phyloP scores from a whole-genome alignment of 2,329 filamentous ascomycete species.

The Pseudogymnoascus sp. region DNA sequence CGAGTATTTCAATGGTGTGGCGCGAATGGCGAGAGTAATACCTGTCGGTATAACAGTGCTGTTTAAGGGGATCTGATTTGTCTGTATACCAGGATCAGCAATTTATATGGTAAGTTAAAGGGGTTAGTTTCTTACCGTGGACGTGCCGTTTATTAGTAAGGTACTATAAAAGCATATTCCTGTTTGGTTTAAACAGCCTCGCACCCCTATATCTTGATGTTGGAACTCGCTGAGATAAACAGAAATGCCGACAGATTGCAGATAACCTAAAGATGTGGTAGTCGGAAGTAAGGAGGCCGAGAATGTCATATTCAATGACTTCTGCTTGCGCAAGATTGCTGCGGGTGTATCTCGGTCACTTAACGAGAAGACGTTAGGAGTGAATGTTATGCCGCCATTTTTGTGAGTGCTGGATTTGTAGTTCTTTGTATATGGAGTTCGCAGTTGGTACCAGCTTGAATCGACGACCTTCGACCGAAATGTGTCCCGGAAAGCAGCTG shows the following conservation, averaged over 20 bases:
- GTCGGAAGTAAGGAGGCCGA: slow-evolving; percentile 13
- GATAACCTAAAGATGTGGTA: slow-evolving; percentile 2
- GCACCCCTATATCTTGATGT: slow-evolving; percentile 19
- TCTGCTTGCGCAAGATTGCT: slow-evolving; percentile 19
- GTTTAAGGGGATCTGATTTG: slow-evolving; percentile 11
- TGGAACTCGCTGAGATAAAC: slow-evolving; percentile 18
- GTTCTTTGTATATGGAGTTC: slow-evolving; percentile 16
- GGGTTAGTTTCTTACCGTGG: slow-evolving; percentile 10
- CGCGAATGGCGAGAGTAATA: slow-evolving; percentile 14
- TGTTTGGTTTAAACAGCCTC: slow-evolving; percentile 13
- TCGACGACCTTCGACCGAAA: slow-evolving; percentile 13
- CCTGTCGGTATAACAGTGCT: slow-evolving; percentile 11
- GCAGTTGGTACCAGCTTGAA: slow-evolving; percentile 17
- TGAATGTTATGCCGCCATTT: slow-evolving; percentile 11
- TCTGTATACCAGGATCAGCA: background rate
- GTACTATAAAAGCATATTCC: slow-evolving; percentile 16
- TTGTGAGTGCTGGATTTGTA: slow-evolving; percentile 9
- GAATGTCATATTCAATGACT: slow-evolving; percentile 20
- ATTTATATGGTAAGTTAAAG: background rate
- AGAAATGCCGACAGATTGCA: slow-evolving; percentile 15
- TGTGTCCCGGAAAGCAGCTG: slow-evolving; percentile 13
- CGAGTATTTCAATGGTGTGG: slow-evolving; percentile 15
- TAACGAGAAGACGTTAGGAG: slow-evolving; percentile 16
- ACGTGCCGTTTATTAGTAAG: slow-evolving; percentile 13
- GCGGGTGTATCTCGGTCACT: slow-evolving; percentile 18